A percentile compares a stretch with the other conserved stretches of the same genome.
Conservation (phyloP, 768 basidiomycete species). For the Leccinum boreale region DNA sequence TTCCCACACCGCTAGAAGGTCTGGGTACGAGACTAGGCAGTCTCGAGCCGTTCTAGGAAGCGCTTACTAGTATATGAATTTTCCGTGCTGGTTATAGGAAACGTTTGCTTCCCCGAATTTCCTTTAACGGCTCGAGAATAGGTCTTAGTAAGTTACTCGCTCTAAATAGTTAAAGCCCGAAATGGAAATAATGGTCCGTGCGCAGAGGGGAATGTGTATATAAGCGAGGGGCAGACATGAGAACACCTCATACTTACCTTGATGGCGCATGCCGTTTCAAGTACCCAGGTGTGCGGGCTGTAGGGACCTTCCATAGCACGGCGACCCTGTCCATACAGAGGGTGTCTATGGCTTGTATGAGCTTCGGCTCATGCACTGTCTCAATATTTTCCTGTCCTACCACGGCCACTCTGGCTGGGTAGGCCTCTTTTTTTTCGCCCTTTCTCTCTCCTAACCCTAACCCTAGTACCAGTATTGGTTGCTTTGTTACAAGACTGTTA, state of each 20-base stretch:
- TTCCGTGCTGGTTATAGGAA: too few relatives aligned
- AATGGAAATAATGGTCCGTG: constrained; percentile 27
- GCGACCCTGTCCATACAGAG: constrained; percentile 53
- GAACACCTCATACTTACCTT: constrained; percentile 54
- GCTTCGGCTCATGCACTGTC: constrained; percentile 76
- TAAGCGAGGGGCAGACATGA: constrained; percentile 5
- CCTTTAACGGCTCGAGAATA: too few relatives aligned
- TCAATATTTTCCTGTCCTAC: constrained; percentile 76
- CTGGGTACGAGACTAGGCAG: too few relatives aligned
- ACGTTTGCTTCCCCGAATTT: too few relatives aligned
- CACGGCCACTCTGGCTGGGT: constrained; percentile 47
- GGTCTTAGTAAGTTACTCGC: too few relatives aligned
- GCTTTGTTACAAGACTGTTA: too few relatives aligned
- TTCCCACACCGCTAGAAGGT: too few relatives aligned
- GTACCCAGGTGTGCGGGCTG: constrained; percentile 53
- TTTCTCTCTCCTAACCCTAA: constrained; percentile 36
- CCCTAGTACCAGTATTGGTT: background rate
- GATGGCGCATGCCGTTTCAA: constrained; percentile 59
- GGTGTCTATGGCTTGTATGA: constrained; percentile 44
- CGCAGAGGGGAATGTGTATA: constrained; percentile 25
- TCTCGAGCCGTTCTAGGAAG: too few relatives aligned
- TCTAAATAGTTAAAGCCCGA: constrained; percentile 10
- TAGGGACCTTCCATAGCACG: constrained; percentile 50
- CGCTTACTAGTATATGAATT: too few relatives aligned
- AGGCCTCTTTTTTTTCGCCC: constrained; percentile 26